Percentiles rank a stretch among this genome's conserved stretches.
These are phyloP conservation scores for Lichtheimia hyalospora DNA, from an alignment of 371 early-diverging fungal species.

Conservation along the genomic window DNA sequence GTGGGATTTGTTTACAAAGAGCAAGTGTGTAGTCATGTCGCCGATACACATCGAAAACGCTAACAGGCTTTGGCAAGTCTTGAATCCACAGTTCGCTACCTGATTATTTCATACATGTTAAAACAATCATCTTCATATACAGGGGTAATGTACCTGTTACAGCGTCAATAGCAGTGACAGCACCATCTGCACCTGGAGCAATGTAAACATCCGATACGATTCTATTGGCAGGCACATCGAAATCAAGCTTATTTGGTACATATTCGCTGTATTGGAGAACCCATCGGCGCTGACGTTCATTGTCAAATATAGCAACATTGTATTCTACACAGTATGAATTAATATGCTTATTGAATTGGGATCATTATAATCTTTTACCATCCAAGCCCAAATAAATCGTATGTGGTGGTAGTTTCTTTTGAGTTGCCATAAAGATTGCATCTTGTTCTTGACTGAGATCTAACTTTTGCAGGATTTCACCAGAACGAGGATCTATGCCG, in stretches of 20 bases:
- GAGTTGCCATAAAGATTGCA: slow-evolving; percentile 19
- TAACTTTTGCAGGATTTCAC: slow-evolving; percentile 57
- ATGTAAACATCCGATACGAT: slow-evolving; percentile 36
- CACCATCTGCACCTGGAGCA: slow-evolving; percentile 36
- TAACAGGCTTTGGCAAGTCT: slow-evolving; percentile 32
- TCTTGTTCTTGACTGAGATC: slow-evolving; percentile 39
- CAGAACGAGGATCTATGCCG: slow-evolving; percentile 72
- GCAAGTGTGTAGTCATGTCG: slow-evolving; percentile 34
- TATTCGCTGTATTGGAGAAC: slow-evolving; percentile 47
- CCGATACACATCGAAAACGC: slow-evolving; percentile 43
- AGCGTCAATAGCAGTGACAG: slow-evolving; percentile 35
- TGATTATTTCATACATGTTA: not conserved
- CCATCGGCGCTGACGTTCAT: slow-evolving; percentile 27
- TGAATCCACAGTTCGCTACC: slow-evolving; percentile 31
- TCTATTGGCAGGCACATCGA: slow-evolving; percentile 27
- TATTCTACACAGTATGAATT: slow-evolving; percentile 21
- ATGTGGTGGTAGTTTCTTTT: slow-evolving; percentile 24
- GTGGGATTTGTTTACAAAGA: slow-evolving; percentile 32
- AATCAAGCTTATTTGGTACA: slow-evolving; percentile 40
- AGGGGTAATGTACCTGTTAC: slow-evolving; percentile 17
- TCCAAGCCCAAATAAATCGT: slow-evolving; percentile 43
- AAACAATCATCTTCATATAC: too few species aligned
- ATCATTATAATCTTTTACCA: slow-evolving; percentile 21
- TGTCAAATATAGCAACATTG: slow-evolving; percentile 25
- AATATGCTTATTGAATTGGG: not conserved